Conservation (phyloP, 73 alveolate genomes). For the Halteria grandinella region DNA sequence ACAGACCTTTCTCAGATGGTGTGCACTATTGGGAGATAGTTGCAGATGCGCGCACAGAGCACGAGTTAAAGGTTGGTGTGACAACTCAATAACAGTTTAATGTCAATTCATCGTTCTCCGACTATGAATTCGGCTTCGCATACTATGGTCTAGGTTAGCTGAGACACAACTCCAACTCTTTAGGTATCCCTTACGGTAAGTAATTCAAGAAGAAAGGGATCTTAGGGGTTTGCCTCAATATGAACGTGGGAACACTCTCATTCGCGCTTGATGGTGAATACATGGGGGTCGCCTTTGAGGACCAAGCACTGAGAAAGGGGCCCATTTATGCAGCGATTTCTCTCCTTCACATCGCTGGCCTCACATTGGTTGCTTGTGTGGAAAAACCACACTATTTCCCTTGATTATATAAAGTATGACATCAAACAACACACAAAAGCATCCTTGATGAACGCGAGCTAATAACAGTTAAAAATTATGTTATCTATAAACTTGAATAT, state of each 20-base stretch:
- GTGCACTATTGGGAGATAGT: slow-evolving; percentile 78
- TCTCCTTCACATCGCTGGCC: slow-evolving; percentile 80
- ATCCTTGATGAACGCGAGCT: too few species aligned
- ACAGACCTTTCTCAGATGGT: slow-evolving; percentile 62
- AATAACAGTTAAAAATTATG: too few species aligned
- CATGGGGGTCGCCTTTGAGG: slow-evolving; percentile 80
- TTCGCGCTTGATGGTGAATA: slow-evolving; percentile 82
- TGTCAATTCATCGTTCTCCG: slow-evolving; percentile 80
- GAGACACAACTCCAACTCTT: slow-evolving; percentile 79
- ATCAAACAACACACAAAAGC: too few species aligned
- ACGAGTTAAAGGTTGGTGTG: slow-evolving; percentile 84
- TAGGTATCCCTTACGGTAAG: slow-evolving; percentile 80
- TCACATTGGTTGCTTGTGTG: slow-evolving; percentile 70
- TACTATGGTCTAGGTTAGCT: slow-evolving; percentile 83
- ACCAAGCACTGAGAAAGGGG: slow-evolving; percentile 75
- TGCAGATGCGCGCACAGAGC: slow-evolving; percentile 85
- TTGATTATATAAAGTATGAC: too few species aligned
- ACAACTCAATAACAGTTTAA: slow-evolving; percentile 72
- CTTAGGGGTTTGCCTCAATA: slow-evolving; percentile 77
- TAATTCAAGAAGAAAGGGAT: slow-evolving; percentile 73
- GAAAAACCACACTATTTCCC: slow-evolving; percentile 67
- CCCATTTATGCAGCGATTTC: slow-evolving; percentile 82
- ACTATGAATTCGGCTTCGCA: slow-evolving; percentile 84
- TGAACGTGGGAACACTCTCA: slow-evolving; percentile 77
- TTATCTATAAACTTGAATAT: too few species aligned